Conservation (phyloP, 192 early-diverging fungal genomes). For the Dimargaris cristalligena region DNA sequence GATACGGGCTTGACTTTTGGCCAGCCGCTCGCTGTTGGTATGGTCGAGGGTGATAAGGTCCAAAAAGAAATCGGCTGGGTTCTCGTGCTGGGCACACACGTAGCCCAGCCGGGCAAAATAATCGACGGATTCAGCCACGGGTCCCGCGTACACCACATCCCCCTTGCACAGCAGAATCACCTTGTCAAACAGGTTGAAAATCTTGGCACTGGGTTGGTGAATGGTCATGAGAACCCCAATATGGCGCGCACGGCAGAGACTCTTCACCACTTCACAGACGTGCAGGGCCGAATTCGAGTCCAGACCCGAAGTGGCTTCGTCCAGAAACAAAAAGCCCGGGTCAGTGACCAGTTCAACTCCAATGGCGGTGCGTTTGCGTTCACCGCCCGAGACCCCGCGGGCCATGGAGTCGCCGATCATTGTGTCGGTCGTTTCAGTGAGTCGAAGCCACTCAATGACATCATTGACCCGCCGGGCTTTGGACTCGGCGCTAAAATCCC, state of each 20-base stretch:
- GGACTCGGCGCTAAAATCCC: slow-evolving; percentile 22
- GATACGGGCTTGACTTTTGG: slow-evolving; percentile 23
- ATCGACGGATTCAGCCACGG: slow-evolving; percentile 19
- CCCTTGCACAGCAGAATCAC: slow-evolving; percentile 58
- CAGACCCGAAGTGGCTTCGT: slow-evolving; percentile 46
- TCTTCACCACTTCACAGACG: slow-evolving; percentile 41
- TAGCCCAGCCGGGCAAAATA: slow-evolving; percentile 33
- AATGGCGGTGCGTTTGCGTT: slow-evolving; percentile 33
- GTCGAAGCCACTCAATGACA: slow-evolving; percentile 45
- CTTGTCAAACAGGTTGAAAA: slow-evolving; percentile 70
- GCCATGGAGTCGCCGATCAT: slow-evolving; percentile 26
- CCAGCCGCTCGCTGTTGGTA: slow-evolving; percentile 23
- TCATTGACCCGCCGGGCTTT: slow-evolving; percentile 46
- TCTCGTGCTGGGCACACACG: slow-evolving; percentile 51
- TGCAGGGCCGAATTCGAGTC: slow-evolving; percentile 50
- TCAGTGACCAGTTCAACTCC: slow-evolving; percentile 32
- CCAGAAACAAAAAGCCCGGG: slow-evolving; percentile 35
- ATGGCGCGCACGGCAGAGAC: slow-evolving; percentile 34
- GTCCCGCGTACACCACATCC: slow-evolving; percentile 39
- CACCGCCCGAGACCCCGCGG: slow-evolving; percentile 36
- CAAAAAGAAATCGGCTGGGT: slow-evolving; percentile 55
- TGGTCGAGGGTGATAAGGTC: slow-evolving; percentile 42
- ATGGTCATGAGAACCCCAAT: slow-evolving; percentile 74
- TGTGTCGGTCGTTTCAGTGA: slow-evolving; percentile 39
- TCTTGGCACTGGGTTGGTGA: slow-evolving; percentile 74